phyloP scores from a whole-genome alignment of 2,329 filamentous ascomycete genomes.

The Nemania sp. region DNA sequence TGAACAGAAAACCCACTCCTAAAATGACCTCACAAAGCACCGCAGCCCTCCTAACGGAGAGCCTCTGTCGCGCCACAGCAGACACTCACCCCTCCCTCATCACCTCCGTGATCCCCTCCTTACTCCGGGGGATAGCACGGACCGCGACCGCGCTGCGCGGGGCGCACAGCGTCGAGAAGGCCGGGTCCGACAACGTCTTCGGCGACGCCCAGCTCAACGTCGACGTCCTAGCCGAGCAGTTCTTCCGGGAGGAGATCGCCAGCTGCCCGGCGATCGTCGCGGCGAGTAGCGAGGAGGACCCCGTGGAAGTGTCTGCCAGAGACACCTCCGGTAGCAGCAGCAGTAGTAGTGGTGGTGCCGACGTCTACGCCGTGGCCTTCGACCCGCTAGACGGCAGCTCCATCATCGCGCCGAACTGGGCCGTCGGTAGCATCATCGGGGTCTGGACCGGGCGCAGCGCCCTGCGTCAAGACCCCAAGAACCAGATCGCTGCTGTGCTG shows the following conservation, averaged over 20 bases:
- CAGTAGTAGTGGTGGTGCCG: not conserved
- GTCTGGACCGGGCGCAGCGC: slow-evolving; percentile 66
- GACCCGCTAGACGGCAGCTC: slow-evolving; percentile 74
- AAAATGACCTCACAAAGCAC: not conserved
- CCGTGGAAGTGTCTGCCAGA: slow-evolving; percentile 56
- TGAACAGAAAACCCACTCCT: not conserved
- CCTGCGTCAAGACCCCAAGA: slow-evolving; percentile 55
- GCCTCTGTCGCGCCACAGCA: slow-evolving; percentile 30
- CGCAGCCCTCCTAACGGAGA: not conserved
- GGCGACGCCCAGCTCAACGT: slow-evolving; percentile 72
- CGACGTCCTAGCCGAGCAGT: slow-evolving; percentile 63
- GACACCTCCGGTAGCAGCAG: no score
- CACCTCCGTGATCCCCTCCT: slow-evolving; percentile 60
- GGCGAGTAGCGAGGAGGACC: slow-evolving; percentile 72
- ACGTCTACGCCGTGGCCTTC: slow-evolving; percentile 68
- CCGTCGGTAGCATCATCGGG: slow-evolving; percentile 70
- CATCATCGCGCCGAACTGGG: slow-evolving; percentile 69
- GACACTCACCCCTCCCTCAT: slow-evolving; percentile 51
- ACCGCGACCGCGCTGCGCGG: slow-evolving; percentile 60
- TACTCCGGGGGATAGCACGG: slow-evolving; percentile 59
- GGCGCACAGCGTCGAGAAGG: slow-evolving; percentile 60
- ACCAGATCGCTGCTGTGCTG: slow-evolving; percentile 63
- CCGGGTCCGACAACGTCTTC: slow-evolving; percentile 66
- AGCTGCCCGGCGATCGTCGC: slow-evolving; percentile 60
- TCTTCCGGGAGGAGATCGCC: slow-evolving; percentile 60